A percentile compares a stretch with the other conserved stretches of the same genome.
Evolutionary conservation across 306 rosid species (phyloP).

Genomic region (Vigna trinervia): DNA sequence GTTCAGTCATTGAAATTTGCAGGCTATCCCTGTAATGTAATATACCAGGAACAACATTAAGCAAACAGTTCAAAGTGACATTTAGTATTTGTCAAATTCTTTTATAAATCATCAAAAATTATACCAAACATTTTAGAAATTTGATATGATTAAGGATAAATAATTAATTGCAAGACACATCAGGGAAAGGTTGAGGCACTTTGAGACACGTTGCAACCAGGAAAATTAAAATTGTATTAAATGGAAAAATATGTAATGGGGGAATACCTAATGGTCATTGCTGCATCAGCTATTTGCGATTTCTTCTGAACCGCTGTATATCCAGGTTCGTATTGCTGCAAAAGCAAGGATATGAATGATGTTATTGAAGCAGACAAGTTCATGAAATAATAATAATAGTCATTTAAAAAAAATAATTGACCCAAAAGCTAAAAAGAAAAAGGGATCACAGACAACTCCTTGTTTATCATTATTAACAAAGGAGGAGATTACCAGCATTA

Average conservation of each 20-base stretch:
- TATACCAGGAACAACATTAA: neutral
- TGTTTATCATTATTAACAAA: neutral
- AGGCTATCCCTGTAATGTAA: slow-evolving; percentile 74
- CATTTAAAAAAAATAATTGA: neutral
- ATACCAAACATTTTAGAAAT: slow-evolving; percentile 9
- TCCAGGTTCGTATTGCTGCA: slow-evolving; percentile 88
- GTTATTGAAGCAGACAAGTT: neutral
- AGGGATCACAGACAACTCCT: neutral
- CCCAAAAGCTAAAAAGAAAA: neutral
- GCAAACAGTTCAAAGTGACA: no score
- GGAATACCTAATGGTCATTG: slow-evolving; percentile 76
- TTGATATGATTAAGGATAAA: slow-evolving; percentile 20
- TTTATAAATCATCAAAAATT: neutral
- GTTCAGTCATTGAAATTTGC: slow-evolving; percentile 66
- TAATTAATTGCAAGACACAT: slow-evolving; percentile 39
- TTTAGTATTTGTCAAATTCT: neutral
- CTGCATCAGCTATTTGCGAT: slow-evolving; percentile 59
- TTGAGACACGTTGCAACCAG: slow-evolving; percentile 25
- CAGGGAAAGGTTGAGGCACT: slow-evolving; percentile 11
- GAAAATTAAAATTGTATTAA: slow-evolving; percentile 19
- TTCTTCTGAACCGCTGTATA: slow-evolving; percentile 77
- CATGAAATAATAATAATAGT: neutral
- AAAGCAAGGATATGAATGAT: neutral
- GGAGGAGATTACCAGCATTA: no score
- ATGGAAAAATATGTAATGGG: neutral